Evolutionary conservation across 2,329 filamentous ascomycete genomes (phyloP), one percentile per base, ranked within the genome.

Genomic region (Xylariales sp.): DNA sequence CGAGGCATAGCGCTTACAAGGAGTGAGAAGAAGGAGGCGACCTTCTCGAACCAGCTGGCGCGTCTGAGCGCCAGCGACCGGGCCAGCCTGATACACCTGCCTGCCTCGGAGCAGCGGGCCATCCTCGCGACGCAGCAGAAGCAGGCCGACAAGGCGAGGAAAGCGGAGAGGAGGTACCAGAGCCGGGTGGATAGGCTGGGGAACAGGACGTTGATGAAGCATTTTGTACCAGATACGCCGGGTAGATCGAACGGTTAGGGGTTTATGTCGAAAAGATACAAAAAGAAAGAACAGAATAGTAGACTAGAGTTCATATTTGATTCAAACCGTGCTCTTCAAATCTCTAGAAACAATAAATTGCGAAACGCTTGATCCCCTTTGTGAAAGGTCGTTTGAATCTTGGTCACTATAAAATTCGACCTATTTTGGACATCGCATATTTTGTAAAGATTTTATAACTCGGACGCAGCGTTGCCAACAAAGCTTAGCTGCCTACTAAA

Each of bases 11-110:
- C 42, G 7, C 32, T 46, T 3, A 40, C 44, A 1, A 41, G 34
- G n/a, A 40, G 41, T 7, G 44, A 46, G 29, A 47, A 39, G 32
- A 35, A 38, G 27, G 44, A 45, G 5, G 27, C 31, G 3, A 28
- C 36, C 1, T 44, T 43, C 18, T 45, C 41, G 34, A 49, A 43
- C 20, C 54, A 57, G 40, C 38, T 60, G 6, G 37, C 49, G 13
- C 52, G 40, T 7, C 37, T 61, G 37, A 53, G 54, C 17, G 33
- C 38, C 18, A 45, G 40, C 12, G 58, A 61, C 33, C 49, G 51
- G n/a, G 35, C 39, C 10, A 51, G 47, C 5, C 41, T 61, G 2
- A 40, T 49, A 1, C 58, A 58, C 23, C 48, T 61, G n/a, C 46
- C 58, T 1, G 25, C 42, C 10, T 42, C 54, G 7, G 47, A 60